Conservation (phyloP, 2,329 filamentous ascomycete genomes). For the Sarocladiaceae sp. region DNA sequence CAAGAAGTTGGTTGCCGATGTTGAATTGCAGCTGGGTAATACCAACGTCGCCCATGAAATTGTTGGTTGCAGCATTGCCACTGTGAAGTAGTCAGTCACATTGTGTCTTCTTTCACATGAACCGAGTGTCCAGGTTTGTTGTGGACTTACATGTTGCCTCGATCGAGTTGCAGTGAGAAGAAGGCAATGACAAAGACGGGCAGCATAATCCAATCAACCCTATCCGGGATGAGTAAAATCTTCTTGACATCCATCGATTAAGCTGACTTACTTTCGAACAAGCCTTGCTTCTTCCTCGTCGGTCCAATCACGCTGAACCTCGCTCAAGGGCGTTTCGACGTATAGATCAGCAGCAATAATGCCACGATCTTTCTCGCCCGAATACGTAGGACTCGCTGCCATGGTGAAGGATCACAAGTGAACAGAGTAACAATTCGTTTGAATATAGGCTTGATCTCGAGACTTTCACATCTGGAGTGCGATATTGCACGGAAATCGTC, state of each 20-base stretch:
- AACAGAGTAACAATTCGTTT: background rate
- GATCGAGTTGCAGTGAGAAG: background rate
- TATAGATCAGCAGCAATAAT: background rate
- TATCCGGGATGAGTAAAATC: too few relatives aligned
- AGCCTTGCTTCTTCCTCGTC: background rate
- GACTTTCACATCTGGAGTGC: background rate
- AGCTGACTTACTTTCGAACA: background rate
- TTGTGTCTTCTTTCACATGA: too few relatives aligned
- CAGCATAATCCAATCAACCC: background rate
- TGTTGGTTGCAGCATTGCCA: slow-evolving; percentile 32
- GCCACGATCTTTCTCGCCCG: background rate
- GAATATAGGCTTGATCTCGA: background rate
- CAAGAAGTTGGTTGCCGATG: slow-evolving; percentile 38
- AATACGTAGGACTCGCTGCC: background rate
- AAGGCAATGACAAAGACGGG: background rate
- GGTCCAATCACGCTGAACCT: background rate
- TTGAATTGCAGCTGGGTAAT: slow-evolving; percentile 43
- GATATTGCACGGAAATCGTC: background rate
- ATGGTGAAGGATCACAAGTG: background rate
- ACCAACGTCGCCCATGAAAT: slow-evolving; percentile 39
- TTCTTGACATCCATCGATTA: background rate
- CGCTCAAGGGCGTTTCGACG: background rate
- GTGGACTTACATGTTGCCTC: slow-evolving; percentile 3
- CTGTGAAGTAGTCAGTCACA: too few relatives aligned
- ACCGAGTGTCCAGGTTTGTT: too few relatives aligned